A percentile compares a stretch with the other conserved stretches of the same genome.
Conservation (phyloP, 192 early-diverging fungal species). For the Ramicandelaber brevisporus region DNA sequence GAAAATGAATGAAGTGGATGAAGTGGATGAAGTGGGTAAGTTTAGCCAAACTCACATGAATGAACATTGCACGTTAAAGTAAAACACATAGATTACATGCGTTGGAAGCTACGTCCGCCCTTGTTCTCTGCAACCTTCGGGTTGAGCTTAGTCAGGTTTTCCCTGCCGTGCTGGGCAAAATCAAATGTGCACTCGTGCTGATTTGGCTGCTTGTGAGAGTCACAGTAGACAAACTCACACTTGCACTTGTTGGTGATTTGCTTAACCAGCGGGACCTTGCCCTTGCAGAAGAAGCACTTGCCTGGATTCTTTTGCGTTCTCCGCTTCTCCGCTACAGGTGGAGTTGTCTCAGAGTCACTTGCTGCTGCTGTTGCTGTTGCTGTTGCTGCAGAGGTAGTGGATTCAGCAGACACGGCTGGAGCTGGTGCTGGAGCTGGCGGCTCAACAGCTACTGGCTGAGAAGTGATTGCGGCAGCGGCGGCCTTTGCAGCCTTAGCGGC, state of each 20-base stretch:
- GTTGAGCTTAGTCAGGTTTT: constrained; percentile 40
- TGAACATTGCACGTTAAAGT: background rate
- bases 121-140: constrained; percentile 44
- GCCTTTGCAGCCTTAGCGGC: constrained; percentile 1
- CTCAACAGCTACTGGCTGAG: constrained; percentile 3
- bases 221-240: constrained; percentile 52
- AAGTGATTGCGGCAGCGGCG: constrained; percentile 1
- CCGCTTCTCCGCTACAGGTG: constrained; percentile 10
- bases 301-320: constrained; percentile 37
- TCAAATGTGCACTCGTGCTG: constrained; percentile 61
- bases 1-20: too few relatives aligned
- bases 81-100: constrained; percentile 16
- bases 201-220: constrained; percentile 38
- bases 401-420: background rate
- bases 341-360: constrained; percentile 11
- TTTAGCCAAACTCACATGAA: background rate
- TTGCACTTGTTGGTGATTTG: constrained; percentile 54
- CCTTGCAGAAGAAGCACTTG: constrained; percentile 36
- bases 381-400: constrained; percentile 8
- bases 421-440: constrained; percentile 1
- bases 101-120: constrained; percentile 48
- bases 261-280: constrained; percentile 51
- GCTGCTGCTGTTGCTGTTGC: constrained; percentile 6
- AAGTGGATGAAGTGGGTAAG: too few relatives aligned
- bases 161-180: constrained; percentile 40